A percentile compares a stretch with the other conserved stretches of the same genome.
These are phyloP conservation scores for Balamuthia mandrillaris DNA, from an alignment of 208 protist genomes.

Conservation along the genomic window DNA sequence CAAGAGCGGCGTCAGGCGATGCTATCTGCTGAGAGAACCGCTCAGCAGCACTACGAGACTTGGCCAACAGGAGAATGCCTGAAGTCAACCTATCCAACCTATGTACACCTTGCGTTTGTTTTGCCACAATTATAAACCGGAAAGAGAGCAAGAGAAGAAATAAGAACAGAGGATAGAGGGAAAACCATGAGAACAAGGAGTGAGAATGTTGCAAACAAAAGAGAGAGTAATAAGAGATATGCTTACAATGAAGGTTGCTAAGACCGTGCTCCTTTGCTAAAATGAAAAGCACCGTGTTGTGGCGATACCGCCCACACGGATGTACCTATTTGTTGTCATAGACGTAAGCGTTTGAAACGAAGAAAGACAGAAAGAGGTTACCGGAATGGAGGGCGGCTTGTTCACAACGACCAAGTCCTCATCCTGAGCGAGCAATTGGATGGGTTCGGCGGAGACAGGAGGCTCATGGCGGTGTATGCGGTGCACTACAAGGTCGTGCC, in stretches of 20 bases:
- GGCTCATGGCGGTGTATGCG: constrained; percentile 86
- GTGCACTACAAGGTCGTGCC: constrained; percentile 81
- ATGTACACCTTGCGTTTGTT: constrained; percentile 47
- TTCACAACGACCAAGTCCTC: constrained; percentile 66
- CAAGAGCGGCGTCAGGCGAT: too few species aligned
- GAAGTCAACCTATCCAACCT: constrained; percentile 68
- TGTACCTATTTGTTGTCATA: constrained; percentile 55
- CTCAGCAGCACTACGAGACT: neutral
- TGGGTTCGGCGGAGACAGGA: constrained; percentile 67
- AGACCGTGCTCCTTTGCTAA: constrained; percentile 69
- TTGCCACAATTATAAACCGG: neutral
- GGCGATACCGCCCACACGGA: constrained; percentile 83
- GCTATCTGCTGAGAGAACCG: constrained; percentile 32
- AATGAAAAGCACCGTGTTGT: constrained; percentile 86
- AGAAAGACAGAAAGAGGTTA: constrained; percentile 51
- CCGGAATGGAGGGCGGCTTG: constrained; percentile 66
- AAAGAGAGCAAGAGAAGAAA: neutral
- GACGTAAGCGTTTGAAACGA: neutral
- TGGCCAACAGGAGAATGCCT: constrained; percentile 63
- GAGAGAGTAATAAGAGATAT: neutral
- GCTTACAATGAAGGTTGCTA: constrained; percentile 36
- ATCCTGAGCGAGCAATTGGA: constrained; percentile 52
- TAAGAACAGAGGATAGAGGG: neutral
- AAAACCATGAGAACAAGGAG: neutral
- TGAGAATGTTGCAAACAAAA: neutral